phyloP scores from a whole-genome alignment of 2,329 filamentous ascomycete genomes.

The Trichoderma sp. region DNA sequence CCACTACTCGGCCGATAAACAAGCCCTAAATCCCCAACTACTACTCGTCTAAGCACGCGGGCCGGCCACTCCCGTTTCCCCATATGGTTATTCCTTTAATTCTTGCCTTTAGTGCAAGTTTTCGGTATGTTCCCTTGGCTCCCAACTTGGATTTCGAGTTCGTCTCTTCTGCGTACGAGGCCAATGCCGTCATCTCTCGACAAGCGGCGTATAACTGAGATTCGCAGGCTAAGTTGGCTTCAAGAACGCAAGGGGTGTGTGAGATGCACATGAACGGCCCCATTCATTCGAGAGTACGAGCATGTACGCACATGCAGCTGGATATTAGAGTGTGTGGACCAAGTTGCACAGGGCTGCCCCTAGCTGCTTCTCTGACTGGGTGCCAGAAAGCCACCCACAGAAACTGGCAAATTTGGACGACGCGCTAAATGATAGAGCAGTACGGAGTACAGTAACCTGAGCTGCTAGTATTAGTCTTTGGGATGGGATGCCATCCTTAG shows the following conservation, averaged over 20 bases:
- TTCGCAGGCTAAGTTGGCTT: background rate
- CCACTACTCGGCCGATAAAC: background rate
- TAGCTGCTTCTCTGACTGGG: background rate
- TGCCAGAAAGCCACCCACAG: background rate
- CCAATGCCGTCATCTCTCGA: background rate
- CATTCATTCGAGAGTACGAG: background rate
- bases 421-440: constrained; percentile 2
- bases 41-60: constrained; percentile 7
- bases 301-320: background rate
- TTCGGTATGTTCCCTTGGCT: background rate
- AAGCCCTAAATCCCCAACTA: background rate
- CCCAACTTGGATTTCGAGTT: background rate
- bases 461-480: background rate
- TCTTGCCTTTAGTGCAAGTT: background rate
- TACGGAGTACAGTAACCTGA: too few species aligned
- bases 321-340: background rate
- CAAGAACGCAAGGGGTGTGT: background rate
- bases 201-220: background rate
- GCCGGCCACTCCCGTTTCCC: constrained; percentile 10
- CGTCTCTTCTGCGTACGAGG: background rate
- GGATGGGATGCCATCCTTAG: background rate
- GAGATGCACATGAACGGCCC: background rate
- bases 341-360: background rate
- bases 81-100: background rate
- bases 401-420: background rate